Percentiles rank a stretch among this genome's conserved stretches.
Evolutionary conservation across 2,329 filamentous ascomycete genomes (phyloP).

Genomic region (Lachnellula arida): DNA sequence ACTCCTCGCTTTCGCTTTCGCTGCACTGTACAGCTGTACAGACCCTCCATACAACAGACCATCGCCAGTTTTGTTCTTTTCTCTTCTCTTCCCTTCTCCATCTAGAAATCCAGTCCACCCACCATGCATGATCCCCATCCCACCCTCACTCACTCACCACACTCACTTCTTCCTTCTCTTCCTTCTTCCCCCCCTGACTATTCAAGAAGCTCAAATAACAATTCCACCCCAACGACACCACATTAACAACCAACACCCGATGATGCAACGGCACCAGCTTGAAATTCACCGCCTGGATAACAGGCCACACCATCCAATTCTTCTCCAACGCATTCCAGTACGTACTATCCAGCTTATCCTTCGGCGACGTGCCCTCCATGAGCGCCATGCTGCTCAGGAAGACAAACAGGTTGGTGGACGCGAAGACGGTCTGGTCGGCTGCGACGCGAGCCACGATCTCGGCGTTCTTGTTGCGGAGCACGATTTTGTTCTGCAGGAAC

Average conservation of each 20-base stretch:
- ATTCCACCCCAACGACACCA: constrained; percentile 56
- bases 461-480: constrained; percentile 49
- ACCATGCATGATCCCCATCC: no score
- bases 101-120: not conserved
- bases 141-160: not conserved
- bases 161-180: not conserved
- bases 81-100: not conserved
- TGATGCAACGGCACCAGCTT: constrained; percentile 64
- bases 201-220: constrained; percentile 37
- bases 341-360: constrained; percentile 55
- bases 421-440: constrained; percentile 62
- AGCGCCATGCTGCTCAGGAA: constrained; percentile 67
- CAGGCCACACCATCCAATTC: constrained; percentile 68
- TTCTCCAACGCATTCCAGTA: constrained; percentile 59
- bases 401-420: constrained; percentile 56
- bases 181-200: constrained; percentile 3
- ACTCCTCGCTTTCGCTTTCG: not conserved
- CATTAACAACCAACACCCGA: constrained; percentile 65
- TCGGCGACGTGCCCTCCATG: constrained; percentile 55
- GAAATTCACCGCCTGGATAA: constrained; percentile 65
- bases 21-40: no score
- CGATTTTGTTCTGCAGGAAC: constrained; percentile 58
- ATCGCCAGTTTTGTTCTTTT: not conserved
- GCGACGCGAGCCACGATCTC: constrained; percentile 61
- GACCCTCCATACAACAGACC: not conserved